phyloP scores from a whole-genome alignment of 192 early-diverging fungal genomes.

The Coemansia asiatica region DNA sequence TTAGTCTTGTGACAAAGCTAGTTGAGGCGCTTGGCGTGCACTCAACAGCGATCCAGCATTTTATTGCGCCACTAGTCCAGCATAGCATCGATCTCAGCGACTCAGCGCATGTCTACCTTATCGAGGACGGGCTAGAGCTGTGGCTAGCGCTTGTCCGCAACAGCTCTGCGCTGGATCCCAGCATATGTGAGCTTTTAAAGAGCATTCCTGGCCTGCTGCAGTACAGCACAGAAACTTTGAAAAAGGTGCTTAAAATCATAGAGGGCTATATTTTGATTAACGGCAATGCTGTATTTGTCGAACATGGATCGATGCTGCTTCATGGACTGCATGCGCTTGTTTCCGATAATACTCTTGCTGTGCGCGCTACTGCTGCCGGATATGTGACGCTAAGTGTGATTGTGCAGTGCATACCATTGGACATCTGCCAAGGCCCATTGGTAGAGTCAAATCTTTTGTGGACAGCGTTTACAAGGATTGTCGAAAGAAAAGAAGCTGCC shows the following conservation, averaged over 20 bases:
- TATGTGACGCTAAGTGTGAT: slow-evolving; percentile 35
- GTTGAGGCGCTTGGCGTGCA: slow-evolving; percentile 68
- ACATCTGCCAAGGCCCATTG: slow-evolving; percentile 10
- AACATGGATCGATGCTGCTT: slow-evolving; percentile 19
- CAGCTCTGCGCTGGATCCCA: slow-evolving; percentile 53
- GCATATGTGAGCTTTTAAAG: slow-evolving; percentile 64
- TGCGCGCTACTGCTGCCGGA: slow-evolving; percentile 27
- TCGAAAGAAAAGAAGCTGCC: slow-evolving; percentile 34
- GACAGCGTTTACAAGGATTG: slow-evolving; percentile 37
- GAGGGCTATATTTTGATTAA: slow-evolving; percentile 80
- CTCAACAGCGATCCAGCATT: slow-evolving; percentile 67
- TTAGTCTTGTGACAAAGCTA: slow-evolving; percentile 76
- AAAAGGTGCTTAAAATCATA: slow-evolving; percentile 75
- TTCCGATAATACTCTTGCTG: slow-evolving; percentile 21
- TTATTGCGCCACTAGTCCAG: slow-evolving; percentile 74
- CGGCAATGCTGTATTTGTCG: slow-evolving; percentile 14
- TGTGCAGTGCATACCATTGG: slow-evolving; percentile 34
- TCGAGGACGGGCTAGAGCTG: slow-evolving; percentile 90
- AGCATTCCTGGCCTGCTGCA: slow-evolving; percentile 65
- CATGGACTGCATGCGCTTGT: slow-evolving; percentile 33
- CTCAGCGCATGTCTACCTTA: slow-evolving; percentile 72
- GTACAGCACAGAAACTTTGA: slow-evolving; percentile 73
- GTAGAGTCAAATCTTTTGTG: slow-evolving; percentile 25
- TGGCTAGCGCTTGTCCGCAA: slow-evolving; percentile 84
- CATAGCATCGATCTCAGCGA: slow-evolving; percentile 68